Percentiles rank a stretch among this genome's conserved stretches.
Conservation (phyloP, 2,329 filamentous ascomycete species). For the Neophaeococcomyces mojaviensis region DNA sequence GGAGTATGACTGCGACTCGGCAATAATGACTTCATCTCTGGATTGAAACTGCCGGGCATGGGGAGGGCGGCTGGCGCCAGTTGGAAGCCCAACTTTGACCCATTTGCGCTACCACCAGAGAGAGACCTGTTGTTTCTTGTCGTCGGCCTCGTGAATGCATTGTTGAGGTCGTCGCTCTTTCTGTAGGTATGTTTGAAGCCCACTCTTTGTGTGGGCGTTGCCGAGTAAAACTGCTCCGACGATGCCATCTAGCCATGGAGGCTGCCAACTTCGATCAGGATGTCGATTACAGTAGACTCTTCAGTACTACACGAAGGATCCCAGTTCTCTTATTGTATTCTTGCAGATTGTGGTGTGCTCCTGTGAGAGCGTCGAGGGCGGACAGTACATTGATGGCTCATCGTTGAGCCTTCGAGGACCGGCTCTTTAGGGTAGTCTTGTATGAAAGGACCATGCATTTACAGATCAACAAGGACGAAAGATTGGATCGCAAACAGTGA, state of each 20-base stretch:
- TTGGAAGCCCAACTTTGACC: constrained; percentile 57
- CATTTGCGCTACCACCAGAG: constrained; percentile 55
- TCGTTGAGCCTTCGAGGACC: not conserved
- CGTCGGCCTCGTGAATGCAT: constrained; percentile 22
- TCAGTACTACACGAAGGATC: too few relatives aligned
- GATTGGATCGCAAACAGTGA: too few relatives aligned
- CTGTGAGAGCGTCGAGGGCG: not conserved
- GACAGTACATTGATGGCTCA: not conserved
- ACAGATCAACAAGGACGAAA: too few relatives aligned
- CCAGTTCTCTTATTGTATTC: not conserved
- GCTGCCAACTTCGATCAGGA: not conserved
- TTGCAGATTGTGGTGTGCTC: not conserved
- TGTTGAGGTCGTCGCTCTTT: constrained; percentile 33
- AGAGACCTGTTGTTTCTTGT: constrained; percentile 50
- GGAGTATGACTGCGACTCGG: constrained; percentile 56
- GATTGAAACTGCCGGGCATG: constrained; percentile 78
- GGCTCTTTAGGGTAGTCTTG: not conserved
- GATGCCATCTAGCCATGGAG: constrained; percentile 25
- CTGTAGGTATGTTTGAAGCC: constrained; percentile 20
- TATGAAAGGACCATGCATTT: not conserved
- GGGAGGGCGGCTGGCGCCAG: constrained; percentile 49
- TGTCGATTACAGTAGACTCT: too few relatives aligned
- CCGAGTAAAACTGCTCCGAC: constrained; percentile 24
- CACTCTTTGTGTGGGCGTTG: constrained; percentile 26
- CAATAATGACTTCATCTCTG: constrained; percentile 67